phyloP scores from a whole-genome alignment of 2,329 filamentous ascomycete genomes.

The Fusarium equiseti region DNA sequence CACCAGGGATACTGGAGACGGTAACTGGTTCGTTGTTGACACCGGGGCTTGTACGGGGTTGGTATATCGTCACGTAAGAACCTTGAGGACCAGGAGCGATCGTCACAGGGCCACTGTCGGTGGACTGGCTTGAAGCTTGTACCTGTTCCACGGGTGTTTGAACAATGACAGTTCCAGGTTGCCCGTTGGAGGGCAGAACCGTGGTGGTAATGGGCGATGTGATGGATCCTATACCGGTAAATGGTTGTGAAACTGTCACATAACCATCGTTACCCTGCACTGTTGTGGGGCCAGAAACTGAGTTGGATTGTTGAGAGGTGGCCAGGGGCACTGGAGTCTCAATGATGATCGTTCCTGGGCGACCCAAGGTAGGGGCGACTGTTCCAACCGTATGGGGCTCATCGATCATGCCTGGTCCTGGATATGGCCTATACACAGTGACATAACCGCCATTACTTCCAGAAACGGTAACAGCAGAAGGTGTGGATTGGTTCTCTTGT shows the following conservation, averaged over 20 bases:
- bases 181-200: slow-evolving; percentile 6
- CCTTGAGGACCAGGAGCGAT: slow-evolving; percentile 9
- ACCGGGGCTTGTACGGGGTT: slow-evolving; percentile 5
- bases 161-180: slow-evolving; percentile 23
- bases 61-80: slow-evolving; percentile 17
- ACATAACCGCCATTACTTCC: slow-evolving; percentile 15
- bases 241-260: slow-evolving; percentile 18
- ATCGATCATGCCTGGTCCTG: slow-evolving; percentile 28
- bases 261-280: slow-evolving; percentile 24
- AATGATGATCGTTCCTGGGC: slow-evolving; percentile 32
- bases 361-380: slow-evolving; percentile 16
- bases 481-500: neutral
- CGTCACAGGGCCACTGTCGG: neutral
- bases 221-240: slow-evolving; percentile 19
- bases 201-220: slow-evolving; percentile 25
- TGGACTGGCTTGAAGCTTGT: too few species aligned
- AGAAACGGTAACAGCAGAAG: slow-evolving; percentile 21
- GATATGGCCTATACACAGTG: slow-evolving; percentile 30
- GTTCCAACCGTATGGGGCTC: slow-evolving; percentile 26
- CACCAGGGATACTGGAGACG: slow-evolving; percentile 7
- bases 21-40: slow-evolving; percentile 14
- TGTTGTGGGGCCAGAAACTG: neutral
- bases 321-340: slow-evolving; percentile 24
- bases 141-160: slow-evolving; percentile 12
- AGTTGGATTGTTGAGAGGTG: neutral